phyloP scores from a whole-genome alignment of 306 rosid genomes.

The cucumber (Cucumis sativus) region DNA sequence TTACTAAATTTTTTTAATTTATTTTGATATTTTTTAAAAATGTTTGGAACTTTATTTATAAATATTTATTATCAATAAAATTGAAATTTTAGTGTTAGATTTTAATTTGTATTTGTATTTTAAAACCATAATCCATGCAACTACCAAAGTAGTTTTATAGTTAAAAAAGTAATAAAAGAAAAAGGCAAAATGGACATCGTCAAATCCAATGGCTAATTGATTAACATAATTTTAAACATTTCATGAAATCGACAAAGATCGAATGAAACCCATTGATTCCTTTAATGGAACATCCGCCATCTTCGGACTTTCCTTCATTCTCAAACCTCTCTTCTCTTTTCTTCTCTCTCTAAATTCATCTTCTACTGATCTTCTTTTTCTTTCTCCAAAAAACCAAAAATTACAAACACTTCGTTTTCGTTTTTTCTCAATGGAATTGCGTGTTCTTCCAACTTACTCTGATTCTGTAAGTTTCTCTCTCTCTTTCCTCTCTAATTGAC shows the following conservation, averaged over 20 bases:
- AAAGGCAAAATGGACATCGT: neutral
- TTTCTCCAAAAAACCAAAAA: neutral
- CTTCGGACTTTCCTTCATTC: conserved; percentile 28
- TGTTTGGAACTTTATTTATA: too few relatives aligned
- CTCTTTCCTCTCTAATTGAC: neutral
- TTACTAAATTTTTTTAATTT: too few relatives aligned
- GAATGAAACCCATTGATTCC: conserved; percentile 14
- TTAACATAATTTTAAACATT: neutral
- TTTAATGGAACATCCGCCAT: conserved; percentile 43
- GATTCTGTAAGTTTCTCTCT: neutral
- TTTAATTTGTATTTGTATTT: too few relatives aligned
- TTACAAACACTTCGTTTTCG: neutral
- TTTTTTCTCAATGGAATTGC: neutral
- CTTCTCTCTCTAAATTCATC: neutral
- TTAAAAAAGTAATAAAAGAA: too few relatives aligned
- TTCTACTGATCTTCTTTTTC: neutral
- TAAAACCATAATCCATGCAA: too few relatives aligned
- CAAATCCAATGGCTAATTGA: neutral
- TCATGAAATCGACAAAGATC: neutral
- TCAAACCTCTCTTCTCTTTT: neutral
- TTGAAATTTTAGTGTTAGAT: too few relatives aligned
- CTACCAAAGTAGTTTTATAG: too few relatives aligned
- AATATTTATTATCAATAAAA: too few relatives aligned
- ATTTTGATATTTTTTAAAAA: too few relatives aligned
- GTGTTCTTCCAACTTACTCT: neutral